Percentiles rank a stretch among this genome's conserved stretches.
Conservation (phyloP, 2,329 filamentous ascomycete genomes). For the Colletotrichum sp. region DNA sequence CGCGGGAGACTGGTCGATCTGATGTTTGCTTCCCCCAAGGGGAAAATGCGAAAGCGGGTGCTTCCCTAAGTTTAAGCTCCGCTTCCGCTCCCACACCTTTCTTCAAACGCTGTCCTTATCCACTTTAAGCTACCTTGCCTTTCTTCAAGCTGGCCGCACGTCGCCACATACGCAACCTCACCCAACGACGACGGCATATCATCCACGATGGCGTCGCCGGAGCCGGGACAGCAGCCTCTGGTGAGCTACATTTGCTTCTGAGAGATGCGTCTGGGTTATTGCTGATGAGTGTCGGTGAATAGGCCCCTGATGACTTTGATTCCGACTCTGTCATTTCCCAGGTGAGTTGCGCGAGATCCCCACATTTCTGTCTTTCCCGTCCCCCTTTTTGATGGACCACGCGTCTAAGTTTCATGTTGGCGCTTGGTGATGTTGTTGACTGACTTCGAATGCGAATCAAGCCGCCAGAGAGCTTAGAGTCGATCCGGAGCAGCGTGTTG, state of each 20-base stretch:
- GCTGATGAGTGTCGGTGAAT: background rate
- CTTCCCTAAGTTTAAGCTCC: conserved; percentile 1
- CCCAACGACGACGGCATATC: background rate
- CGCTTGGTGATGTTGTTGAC: too few relatives aligned
- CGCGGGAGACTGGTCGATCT: background rate
- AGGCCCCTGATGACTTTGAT: conserved; percentile 13
- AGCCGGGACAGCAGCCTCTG: background rate
- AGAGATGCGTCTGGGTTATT: rapidly evolving
- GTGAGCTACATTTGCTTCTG: background rate
- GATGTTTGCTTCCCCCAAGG: background rate
- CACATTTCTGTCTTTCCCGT: background rate
- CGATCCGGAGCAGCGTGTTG: conserved; percentile 15
- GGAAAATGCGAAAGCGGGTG: background rate
- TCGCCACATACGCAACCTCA: background rate
- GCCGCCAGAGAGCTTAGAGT: background rate
- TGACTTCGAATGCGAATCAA: background rate
- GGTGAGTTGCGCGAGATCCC: background rate
- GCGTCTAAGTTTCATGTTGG: background rate
- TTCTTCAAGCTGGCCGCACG: background rate
- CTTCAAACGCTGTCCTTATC: background rate
- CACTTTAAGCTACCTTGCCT: background rate
- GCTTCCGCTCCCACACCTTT: background rate
- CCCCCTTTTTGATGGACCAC: background rate
- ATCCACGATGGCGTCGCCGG: background rate
- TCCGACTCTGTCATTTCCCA: conserved; percentile 14